Evolutionary conservation across 768 basidiomycete genomes (phyloP).

Genomic region (Phlebiopsis flavidoalba): DNA sequence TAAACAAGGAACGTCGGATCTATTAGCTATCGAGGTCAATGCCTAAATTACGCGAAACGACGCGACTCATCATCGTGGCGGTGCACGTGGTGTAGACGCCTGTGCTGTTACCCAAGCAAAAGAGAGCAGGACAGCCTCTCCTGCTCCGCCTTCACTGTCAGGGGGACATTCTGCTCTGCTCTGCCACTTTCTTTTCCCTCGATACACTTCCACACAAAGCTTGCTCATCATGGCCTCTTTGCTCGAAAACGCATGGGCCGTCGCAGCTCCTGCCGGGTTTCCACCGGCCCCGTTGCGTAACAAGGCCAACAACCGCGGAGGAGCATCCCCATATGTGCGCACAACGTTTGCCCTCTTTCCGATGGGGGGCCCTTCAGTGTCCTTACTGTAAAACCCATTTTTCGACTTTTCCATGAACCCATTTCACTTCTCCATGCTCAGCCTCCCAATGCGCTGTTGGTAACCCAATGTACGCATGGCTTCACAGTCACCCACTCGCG

Average conservation of each 20-base stretch:
- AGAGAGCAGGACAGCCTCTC: background rate
- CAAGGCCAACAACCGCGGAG: slow-evolving; percentile 25
- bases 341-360: slow-evolving; percentile 15
- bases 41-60: background rate
- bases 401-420: background rate
- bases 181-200: background rate
- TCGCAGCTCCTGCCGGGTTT: slow-evolving; percentile 29
- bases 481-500: background rate
- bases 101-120: background rate
- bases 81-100: slow-evolving; percentile 6
- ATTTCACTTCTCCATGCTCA: background rate
- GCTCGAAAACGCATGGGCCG: slow-evolving; percentile 48
- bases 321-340: slow-evolving; percentile 53
- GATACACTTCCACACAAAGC: background rate
- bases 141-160: slow-evolving; percentile 5
- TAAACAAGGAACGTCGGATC: background rate
- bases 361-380: slow-evolving; percentile 9
- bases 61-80: background rate
- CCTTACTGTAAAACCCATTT: slow-evolving; percentile 5
- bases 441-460: background rate
- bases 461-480: background rate
- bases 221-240: slow-evolving; percentile 15
- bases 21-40: background rate
- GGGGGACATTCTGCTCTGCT: slow-evolving; percentile 4
- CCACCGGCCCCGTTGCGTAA: slow-evolving; percentile 45